These are phyloP conservation scores for Apiospora marii DNA, from an alignment of 2,329 filamentous ascomycete species.

Conservation along the genomic window DNA sequence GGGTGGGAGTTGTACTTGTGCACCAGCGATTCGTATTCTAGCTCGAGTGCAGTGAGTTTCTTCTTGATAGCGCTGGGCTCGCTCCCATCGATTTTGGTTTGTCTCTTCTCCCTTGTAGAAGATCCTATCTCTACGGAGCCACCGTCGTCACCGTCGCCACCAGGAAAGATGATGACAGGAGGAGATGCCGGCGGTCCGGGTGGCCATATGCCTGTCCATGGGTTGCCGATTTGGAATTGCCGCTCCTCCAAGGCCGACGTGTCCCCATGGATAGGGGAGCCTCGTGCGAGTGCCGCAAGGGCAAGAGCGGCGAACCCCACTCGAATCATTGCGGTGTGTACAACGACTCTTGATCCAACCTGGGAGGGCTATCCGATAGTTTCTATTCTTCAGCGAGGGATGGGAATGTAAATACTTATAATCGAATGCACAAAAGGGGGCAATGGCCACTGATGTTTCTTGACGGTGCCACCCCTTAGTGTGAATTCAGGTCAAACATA, in stretches of 20 bases:
- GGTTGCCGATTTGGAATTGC: slow-evolving; percentile 35
- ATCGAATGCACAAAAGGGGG: background rate
- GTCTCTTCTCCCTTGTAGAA: slow-evolving; percentile 22
- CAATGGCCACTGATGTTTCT: background rate
- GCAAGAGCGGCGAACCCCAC: slow-evolving; percentile 36
- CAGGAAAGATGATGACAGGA: slow-evolving; percentile 1
- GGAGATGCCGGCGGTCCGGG: slow-evolving; percentile 27
- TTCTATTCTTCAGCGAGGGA: no score
- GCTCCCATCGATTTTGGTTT: slow-evolving; percentile 30
- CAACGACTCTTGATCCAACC: background rate
- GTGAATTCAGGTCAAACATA: background rate
- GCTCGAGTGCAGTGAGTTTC: slow-evolving; percentile 37
- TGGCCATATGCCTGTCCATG: slow-evolving; percentile 31
- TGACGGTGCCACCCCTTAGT: background rate
- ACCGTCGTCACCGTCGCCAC: background rate
- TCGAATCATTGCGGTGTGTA: slow-evolving; percentile 33
- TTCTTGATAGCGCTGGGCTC: slow-evolving; percentile 35
- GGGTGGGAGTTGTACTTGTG: slow-evolving; percentile 36
- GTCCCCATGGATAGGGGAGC: slow-evolving; percentile 38
- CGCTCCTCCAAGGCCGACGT: slow-evolving; percentile 35
- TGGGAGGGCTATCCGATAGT: background rate
- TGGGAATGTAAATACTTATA: background rate
- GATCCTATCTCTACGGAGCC: slow-evolving; percentile 6
- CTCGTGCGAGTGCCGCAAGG: slow-evolving; percentile 39
- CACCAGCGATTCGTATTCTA: slow-evolving; percentile 39